phyloP scores from a whole-genome alignment of 305 asterid species.

The Fraxinus ornus region DNA sequence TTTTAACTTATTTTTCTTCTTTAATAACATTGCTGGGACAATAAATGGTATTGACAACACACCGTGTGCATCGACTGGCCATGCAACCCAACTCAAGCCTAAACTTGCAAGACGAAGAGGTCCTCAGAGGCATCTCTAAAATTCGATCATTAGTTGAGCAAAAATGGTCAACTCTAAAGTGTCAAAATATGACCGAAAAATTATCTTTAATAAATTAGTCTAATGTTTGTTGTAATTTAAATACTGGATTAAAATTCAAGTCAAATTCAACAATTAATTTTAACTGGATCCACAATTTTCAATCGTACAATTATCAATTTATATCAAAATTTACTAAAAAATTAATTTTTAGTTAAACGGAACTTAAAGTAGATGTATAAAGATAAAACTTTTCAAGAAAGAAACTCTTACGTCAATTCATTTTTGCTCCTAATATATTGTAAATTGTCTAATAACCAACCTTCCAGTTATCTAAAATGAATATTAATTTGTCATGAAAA shows the following conservation, averaged over 20 bases:
- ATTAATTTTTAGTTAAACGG: not conserved
- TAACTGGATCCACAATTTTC: not conserved
- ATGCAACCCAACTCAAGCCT: not conserved
- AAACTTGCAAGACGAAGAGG: not conserved
- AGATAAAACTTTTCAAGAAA: not conserved
- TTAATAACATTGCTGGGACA: not conserved
- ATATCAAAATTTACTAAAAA: not conserved
- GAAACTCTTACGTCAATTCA: not conserved
- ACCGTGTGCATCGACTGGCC: not conserved
- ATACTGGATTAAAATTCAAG: not conserved
- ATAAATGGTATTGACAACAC: not conserved
- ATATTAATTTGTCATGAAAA: not conserved
- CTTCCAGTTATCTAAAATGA: not conserved
- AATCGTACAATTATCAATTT: not conserved
- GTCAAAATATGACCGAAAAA: not conserved
- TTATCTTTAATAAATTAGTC: not conserved
- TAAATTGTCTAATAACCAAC: not conserved
- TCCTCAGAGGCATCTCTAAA: not conserved
- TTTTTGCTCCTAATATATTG: not conserved
- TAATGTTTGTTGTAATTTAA: not conserved
- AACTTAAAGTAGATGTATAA: not conserved
- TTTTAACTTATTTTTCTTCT: not conserved
- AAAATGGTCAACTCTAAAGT: not conserved
- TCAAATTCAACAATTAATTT: not conserved
- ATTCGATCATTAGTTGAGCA: not conserved